Evolutionary conservation across 1,139 yeast genomes (phyloP).

Genomic region (Debaryomycetaceae sp.): DNA sequence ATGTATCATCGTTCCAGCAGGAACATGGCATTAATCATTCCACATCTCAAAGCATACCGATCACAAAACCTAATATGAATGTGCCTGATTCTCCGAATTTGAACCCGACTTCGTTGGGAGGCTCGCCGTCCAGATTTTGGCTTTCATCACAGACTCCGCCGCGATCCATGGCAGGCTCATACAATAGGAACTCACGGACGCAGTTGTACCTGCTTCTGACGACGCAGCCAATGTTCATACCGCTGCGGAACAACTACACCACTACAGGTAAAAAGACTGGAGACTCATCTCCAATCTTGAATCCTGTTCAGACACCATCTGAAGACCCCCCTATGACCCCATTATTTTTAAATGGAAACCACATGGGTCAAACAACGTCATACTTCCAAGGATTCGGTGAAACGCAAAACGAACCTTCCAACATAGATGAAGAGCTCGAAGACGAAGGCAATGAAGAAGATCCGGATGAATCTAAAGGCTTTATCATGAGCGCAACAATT

Average conservation of each 20-base stretch:
- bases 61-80: constrained; percentile 6
- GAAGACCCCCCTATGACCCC: constrained; percentile 51
- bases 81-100: constrained; percentile 53
- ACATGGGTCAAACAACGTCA: constrained; percentile 7
- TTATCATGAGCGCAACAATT: background rate
- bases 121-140: constrained; percentile 57
- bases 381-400: constrained; percentile 4
- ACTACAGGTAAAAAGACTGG: constrained; percentile 17
- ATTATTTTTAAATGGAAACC: constrained; percentile 23
- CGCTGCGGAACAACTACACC: constrained; percentile 6
- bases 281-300: constrained; percentile 32
- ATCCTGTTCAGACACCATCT: constrained; percentile 43
- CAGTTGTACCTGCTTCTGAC: constrained; percentile 16
- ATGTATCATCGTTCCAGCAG: constrained; percentile 3
- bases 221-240: constrained; percentile 5
- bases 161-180: constrained; percentile 23
- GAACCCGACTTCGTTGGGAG: constrained; percentile 51
- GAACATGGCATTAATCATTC: constrained; percentile 11
- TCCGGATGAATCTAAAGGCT: background rate
- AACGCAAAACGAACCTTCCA: background rate
- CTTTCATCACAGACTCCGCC: constrained; percentile 54
- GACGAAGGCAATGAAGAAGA: constrained; percentile 5
- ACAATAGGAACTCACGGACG: constrained; percentile 15
- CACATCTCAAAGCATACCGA: constrained; percentile 27
- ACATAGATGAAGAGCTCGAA: constrained; percentile 10